These are phyloP conservation scores for Bombardia bombarda DNA, from an alignment of 495 filamentous ascomycete genomes.

Conservation along the genomic window DNA sequence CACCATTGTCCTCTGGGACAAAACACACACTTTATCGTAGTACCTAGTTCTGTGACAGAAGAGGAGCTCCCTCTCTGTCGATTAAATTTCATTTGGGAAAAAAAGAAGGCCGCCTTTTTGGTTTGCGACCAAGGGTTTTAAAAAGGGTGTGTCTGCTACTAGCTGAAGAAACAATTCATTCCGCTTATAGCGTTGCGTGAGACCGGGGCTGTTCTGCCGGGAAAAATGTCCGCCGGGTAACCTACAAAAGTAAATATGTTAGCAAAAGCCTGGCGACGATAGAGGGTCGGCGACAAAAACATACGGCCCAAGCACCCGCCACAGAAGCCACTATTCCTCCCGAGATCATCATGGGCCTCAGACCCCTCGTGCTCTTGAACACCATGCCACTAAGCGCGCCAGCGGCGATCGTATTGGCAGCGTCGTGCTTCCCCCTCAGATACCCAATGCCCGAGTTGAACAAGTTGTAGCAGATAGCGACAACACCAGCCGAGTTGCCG, in stretches of 20 bases:
- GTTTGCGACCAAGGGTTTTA: no score
- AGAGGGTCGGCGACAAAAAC: slow-evolving; percentile 32
- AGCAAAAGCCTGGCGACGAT: background rate
- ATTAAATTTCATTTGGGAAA: slow-evolving; percentile 10
- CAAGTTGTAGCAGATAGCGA: slow-evolving; percentile 91
- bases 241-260: slow-evolving; percentile 8
- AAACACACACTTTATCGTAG: slow-evolving; percentile 6
- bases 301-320: slow-evolving; percentile 84
- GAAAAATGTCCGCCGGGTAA: slow-evolving; percentile 24
- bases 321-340: slow-evolving; percentile 76
- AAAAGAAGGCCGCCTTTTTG: background rate
- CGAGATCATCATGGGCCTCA: slow-evolving; percentile 88
- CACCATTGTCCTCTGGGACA: slow-evolving; percentile 7
- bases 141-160: background rate
- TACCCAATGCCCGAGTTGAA: slow-evolving; percentile 88
- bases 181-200: slow-evolving; percentile 4
- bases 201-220: slow-evolving; percentile 11
- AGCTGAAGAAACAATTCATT: background rate
- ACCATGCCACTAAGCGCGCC: slow-evolving; percentile 83
- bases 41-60: background rate
- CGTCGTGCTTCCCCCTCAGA: slow-evolving; percentile 81
- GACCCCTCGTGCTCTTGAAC: slow-evolving; percentile 89
- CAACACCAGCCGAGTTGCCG: slow-evolving; percentile 88
- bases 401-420: slow-evolving; percentile 76
- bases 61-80: slow-evolving; percentile 6